phyloP scores from a whole-genome alignment of 2,329 filamentous ascomycete genomes.

The Hypoxylon sp. region DNA sequence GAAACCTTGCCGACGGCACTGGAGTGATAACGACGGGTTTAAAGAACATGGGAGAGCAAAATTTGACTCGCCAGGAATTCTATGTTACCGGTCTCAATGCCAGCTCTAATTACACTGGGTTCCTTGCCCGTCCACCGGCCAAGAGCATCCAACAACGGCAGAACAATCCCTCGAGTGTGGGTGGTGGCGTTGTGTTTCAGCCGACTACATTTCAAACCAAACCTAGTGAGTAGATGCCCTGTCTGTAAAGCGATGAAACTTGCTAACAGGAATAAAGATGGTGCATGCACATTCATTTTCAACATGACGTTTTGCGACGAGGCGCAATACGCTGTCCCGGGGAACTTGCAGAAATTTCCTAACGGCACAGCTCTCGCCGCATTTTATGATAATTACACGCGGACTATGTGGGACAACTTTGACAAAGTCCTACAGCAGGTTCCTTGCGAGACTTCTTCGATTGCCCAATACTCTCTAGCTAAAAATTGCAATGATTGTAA shows the following conservation, averaged over 20 bases:
- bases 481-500: constrained; percentile 83
- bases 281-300: constrained; percentile 83
- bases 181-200: constrained; percentile 83
- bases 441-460: constrained; percentile 82
- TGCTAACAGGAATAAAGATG: constrained; percentile 38
- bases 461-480: constrained; percentile 85
- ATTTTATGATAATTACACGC: constrained; percentile 85
- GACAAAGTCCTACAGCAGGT: constrained; percentile 85
- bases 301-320: constrained; percentile 91
- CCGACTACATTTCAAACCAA: constrained; percentile 84
- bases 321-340: constrained; percentile 91
- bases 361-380: constrained; percentile 73
- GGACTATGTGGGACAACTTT: constrained; percentile 81
- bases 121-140: constrained; percentile 73
- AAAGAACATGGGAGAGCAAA: constrained; percentile 76
- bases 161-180: constrained; percentile 68
- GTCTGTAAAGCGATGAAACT: neutral
- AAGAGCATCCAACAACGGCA: constrained; percentile 62
- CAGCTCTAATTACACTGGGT: constrained; percentile 79
- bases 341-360: constrained; percentile 76
- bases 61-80: constrained; percentile 88
- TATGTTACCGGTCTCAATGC: constrained; percentile 82
- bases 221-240: constrained; percentile 68
- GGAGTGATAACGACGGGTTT: constrained; percentile 72
- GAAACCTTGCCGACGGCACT: constrained; percentile 66